Percentiles rank a stretch among this genome's conserved stretches.
These are phyloP conservation scores for Chalaropsis thielavioides DNA, from an alignment of 2,329 filamentous ascomycete genomes.

Conservation along the genomic window DNA sequence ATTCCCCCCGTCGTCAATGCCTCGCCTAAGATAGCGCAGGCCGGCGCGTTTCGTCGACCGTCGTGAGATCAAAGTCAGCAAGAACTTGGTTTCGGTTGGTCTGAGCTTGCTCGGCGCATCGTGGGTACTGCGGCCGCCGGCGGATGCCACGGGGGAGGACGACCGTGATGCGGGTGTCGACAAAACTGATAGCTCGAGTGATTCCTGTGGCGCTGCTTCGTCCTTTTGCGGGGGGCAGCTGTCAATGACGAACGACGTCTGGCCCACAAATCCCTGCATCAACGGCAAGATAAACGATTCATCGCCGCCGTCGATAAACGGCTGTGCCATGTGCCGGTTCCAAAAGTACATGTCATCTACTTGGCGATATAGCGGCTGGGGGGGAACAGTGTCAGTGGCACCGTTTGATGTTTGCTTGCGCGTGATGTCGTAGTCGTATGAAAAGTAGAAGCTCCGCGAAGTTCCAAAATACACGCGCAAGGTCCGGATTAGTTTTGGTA, in stretches of 20 bases:
- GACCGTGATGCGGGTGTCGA: conserved; percentile 19
- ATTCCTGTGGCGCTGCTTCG: conserved; percentile 29
- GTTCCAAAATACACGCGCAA: conserved; percentile 71
- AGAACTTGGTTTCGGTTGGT: conserved; percentile 40
- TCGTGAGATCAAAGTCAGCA: conserved; percentile 85
- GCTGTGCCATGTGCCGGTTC: conserved; percentile 62
- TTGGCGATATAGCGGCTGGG: conserved; percentile 49
- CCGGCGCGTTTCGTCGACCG: conserved; percentile 76
- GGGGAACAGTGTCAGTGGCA: conserved; percentile 27
- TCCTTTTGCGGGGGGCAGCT: conserved; percentile 42
- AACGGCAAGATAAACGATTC: conserved; percentile 62
- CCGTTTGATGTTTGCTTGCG: conserved; percentile 37
- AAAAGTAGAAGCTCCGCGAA: conserved; percentile 81
- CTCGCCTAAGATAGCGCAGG: conserved; percentile 75
- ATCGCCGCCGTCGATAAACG: conserved; percentile 61
- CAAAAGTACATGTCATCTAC: conserved; percentile 79
- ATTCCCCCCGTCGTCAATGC: conserved; percentile 77
- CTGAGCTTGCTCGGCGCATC: conserved; percentile 21
- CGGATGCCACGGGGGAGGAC: conserved; percentile 4
- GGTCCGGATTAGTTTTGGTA: conserved; percentile 74
- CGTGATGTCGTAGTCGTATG: conserved; percentile 88
- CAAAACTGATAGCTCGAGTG: conserved; percentile 33
- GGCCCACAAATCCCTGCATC: conserved; percentile 89
- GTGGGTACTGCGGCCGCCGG: background rate
- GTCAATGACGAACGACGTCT: conserved; percentile 64